phyloP scores from a whole-genome alignment of 768 basidiomycete species.

The Tephrocybe sp. region DNA sequence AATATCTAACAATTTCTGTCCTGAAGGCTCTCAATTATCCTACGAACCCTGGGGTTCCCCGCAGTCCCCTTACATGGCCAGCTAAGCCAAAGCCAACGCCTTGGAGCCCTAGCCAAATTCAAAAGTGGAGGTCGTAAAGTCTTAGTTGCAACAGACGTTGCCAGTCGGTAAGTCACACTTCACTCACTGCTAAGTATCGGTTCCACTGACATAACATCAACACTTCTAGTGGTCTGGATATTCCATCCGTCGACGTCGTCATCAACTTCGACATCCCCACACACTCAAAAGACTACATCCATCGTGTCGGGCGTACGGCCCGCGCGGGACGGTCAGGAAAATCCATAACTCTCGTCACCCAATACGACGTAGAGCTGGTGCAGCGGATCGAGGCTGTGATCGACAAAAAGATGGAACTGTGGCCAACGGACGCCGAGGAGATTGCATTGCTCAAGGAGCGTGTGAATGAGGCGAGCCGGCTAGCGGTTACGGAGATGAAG shows the following conservation, averaged over 20 bases:
- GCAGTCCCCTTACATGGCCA: slow-evolving; percentile 96
- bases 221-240: slow-evolving; percentile 77
- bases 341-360: slow-evolving; percentile 95
- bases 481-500: slow-evolving; percentile 80
- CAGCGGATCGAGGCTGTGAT: slow-evolving; percentile 93
- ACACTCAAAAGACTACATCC: slow-evolving; percentile 99
- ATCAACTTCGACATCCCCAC: slow-evolving; percentile 98
- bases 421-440: slow-evolving; percentile 85
- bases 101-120: slow-evolving; percentile 93
- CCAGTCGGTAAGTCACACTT: slow-evolving; percentile 64
- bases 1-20: neutral
- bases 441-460: slow-evolving; percentile 84
- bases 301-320: slow-evolving; percentile 95
- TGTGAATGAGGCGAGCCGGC: slow-evolving; percentile 79
- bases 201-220: neutral
- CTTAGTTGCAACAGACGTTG: slow-evolving; percentile 95
- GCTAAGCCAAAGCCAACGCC: slow-evolving; percentile 87
- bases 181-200: neutral
- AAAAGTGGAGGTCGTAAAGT: slow-evolving; percentile 91
- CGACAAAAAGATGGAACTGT: slow-evolving; percentile 89
- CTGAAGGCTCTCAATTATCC: slow-evolving; percentile 78
- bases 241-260: slow-evolving; percentile 93
- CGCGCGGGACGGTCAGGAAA: slow-evolving; percentile 97
- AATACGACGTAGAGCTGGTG: slow-evolving; percentile 96
- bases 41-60: slow-evolving; percentile 88